Percentiles rank a stretch among this genome's conserved stretches.
Conservation (phyloP, 2,329 filamentous ascomycete genomes). For the Juglanconis sp. region DNA sequence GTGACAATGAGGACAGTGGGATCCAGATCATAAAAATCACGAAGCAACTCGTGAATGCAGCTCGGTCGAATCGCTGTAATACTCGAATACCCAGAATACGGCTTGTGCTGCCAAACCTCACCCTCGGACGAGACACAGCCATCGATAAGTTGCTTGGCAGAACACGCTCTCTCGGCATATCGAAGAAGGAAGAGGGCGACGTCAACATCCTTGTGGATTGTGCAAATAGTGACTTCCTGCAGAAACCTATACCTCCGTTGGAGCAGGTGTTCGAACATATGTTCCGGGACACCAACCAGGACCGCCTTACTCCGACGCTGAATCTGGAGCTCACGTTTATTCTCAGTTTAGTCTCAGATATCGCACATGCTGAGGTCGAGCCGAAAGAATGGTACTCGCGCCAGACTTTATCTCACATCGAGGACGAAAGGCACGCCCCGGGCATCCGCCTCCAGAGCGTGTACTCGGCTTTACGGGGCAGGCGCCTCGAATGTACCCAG, state of each 20-base stretch:
- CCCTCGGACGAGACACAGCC: conserved; percentile 5
- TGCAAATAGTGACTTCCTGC: conserved; percentile 12
- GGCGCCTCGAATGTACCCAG: conserved; percentile 61
- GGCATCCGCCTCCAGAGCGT: conserved; percentile 30
- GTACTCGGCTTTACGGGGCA: conserved; percentile 57
- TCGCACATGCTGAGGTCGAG: conserved; percentile 14
- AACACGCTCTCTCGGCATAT: conserved; percentile 6
- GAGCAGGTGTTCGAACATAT: conserved; percentile 8
- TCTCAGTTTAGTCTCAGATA: conserved; percentile 19
- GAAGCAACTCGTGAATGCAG: conserved; percentile 16
- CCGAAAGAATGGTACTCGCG: conserved; percentile 18
- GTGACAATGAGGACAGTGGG: conserved; percentile 11
- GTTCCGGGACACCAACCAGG: conserved; percentile 17
- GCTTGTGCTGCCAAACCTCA: conserved; percentile 14
- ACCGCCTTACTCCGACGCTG: conserved; percentile 15
- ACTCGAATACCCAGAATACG: conserved; percentile 16
- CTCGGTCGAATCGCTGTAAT: conserved; percentile 17
- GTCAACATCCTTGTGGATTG: conserved; percentile 17
- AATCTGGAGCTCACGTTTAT: conserved; percentile 19
- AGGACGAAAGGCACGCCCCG: conserved; percentile 17
- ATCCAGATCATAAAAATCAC: conserved; percentile 11
- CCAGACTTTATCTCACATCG: conserved; percentile 17
- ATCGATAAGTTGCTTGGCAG: conserved; percentile 16
- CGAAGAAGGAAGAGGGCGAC: conserved; percentile 11
- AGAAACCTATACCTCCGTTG: conserved; percentile 10